A percentile compares a stretch with the other conserved stretches of the same genome.
Conservation (phyloP, 352 stramenopile genomes). For the Phytophthora constricta region DNA sequence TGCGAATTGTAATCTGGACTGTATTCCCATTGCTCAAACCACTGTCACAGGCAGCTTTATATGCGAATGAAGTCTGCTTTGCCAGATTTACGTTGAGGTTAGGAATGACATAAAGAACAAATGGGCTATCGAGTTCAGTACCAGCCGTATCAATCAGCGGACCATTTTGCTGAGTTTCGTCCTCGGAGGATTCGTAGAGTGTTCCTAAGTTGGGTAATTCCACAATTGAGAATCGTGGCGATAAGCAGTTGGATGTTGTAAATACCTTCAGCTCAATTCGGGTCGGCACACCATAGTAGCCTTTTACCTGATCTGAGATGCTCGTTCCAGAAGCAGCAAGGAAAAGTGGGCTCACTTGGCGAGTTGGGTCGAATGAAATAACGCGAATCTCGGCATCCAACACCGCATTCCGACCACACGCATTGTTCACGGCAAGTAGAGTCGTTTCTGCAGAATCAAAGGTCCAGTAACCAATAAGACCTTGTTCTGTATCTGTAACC, state of each 20-base stretch:
- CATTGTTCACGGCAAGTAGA: conserved; percentile 10
- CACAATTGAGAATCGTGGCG: conserved; percentile 10
- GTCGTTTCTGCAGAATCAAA: conserved; percentile 28
- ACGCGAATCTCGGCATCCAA: conserved; percentile 25
- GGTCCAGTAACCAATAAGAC: conserved; percentile 39
- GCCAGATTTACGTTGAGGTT: neutral
- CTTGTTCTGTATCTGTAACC: conserved; percentile 27
- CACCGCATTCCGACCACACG: neutral
- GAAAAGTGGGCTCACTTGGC: conserved; percentile 1
- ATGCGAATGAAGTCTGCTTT: conserved; percentile 19
- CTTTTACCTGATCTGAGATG: conserved; percentile 6
- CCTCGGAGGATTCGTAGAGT: neutral
- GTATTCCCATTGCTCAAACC: neutral
- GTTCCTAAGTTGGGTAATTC: conserved; percentile 15
- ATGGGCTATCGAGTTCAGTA: conserved; percentile 2
- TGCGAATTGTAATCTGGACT: conserved; percentile 5
- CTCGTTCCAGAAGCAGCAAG: conserved; percentile 18
- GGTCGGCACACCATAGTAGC: neutral
- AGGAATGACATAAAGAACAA: conserved; percentile 16
- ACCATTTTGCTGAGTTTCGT: neutral
- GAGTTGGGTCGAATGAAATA: conserved; percentile 2
- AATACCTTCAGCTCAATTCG: conserved; percentile 5
- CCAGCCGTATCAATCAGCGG: neutral
- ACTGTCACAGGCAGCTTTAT: conserved; percentile 2
- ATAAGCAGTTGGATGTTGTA: conserved; percentile 2